Evolutionary conservation across 1,139 yeast species (phyloP).

Genomic region (Taphrina betulina): DNA sequence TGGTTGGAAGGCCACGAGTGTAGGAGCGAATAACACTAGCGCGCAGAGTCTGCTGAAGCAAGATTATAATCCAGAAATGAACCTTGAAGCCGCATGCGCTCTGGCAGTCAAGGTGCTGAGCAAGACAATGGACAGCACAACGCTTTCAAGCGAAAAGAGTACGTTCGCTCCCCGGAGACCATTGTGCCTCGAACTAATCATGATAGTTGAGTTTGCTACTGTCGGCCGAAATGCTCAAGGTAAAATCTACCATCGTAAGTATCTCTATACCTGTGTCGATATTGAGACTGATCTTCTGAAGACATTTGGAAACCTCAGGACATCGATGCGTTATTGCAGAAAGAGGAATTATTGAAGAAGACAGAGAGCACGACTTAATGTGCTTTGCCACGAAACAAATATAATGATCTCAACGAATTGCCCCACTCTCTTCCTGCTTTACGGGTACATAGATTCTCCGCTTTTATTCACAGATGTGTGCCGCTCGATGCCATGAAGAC

Average conservation of each 20-base stretch:
- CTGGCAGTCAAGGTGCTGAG: constrained; percentile 88
- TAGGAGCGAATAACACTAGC: constrained; percentile 94
- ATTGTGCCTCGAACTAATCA: neutral
- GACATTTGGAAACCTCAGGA: constrained; percentile 76
- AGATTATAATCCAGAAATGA: constrained; percentile 82
- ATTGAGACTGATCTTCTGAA: too few relatives aligned
- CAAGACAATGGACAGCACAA: constrained; percentile 89
- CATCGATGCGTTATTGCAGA: constrained; percentile 69
- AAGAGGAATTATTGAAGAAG: constrained; percentile 44
- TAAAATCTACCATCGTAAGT: constrained; percentile 56
- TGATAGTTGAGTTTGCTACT: constrained; percentile 77
- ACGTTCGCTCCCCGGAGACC: neutral
- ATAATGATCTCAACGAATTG: too few relatives aligned
- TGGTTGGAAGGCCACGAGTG: constrained; percentile 98
- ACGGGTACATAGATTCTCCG: too few relatives aligned
- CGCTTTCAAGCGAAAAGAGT: constrained; percentile 73
- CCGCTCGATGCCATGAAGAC: too few relatives aligned
- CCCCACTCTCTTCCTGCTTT: too few relatives aligned
- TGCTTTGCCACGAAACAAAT: too few relatives aligned
- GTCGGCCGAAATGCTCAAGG: constrained; percentile 55
- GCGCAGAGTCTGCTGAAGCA: constrained; percentile 95
- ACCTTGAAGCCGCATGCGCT: constrained; percentile 75
- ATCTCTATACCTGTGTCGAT: too few relatives aligned
- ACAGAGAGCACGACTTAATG: constrained; percentile 13
- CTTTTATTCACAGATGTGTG: too few relatives aligned